phyloP scores from a whole-genome alignment of 2,329 filamentous ascomycete species.

The Monosporascus ibericus region DNA sequence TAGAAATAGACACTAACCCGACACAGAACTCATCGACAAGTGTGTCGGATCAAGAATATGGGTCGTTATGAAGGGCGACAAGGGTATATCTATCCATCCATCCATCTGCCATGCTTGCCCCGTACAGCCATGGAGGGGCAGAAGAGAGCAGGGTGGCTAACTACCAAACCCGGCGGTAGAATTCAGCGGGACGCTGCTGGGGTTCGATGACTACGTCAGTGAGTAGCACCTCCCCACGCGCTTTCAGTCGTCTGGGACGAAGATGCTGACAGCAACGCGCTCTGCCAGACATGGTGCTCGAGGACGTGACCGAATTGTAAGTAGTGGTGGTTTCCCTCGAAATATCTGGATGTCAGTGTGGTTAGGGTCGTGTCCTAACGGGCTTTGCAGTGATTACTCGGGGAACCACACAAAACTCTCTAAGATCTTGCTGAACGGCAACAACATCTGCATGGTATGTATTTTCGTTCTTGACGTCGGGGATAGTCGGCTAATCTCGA shows the following conservation, averaged over 20 bases:
- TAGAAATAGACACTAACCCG: not conserved
- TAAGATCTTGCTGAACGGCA: slow-evolving; percentile 94
- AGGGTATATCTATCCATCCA: slow-evolving; percentile 53
- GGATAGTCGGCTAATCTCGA: not conserved
- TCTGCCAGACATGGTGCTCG: slow-evolving; percentile 84
- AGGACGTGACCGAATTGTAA: slow-evolving; percentile 95
- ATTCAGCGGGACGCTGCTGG: slow-evolving; percentile 88
- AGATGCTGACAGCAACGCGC: slow-evolving; percentile 1
- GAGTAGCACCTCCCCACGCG: slow-evolving; percentile 43
- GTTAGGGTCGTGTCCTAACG: too few relatives aligned
- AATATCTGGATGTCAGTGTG: too few relatives aligned
- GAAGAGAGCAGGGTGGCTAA: too few relatives aligned
- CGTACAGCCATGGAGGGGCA: too few relatives aligned
- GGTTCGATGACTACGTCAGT: slow-evolving; percentile 99
- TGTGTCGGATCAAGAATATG: slow-evolving; percentile 96
- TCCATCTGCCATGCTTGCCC: too few relatives aligned
- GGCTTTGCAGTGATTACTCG: slow-evolving; percentile 70
- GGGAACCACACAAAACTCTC: slow-evolving; percentile 82
- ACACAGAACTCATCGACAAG: slow-evolving; percentile 91
- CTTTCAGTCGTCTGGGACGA: not conserved
- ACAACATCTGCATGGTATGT: slow-evolving; percentile 97
- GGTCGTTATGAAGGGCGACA: slow-evolving; percentile 99
- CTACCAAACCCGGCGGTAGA: slow-evolving; percentile 46
- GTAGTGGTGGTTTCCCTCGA: slow-evolving; percentile 21
- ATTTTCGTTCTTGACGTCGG: not conserved